Base-by-base conservation (phyloP, 1,284 basidiomycete genomes). In the Neonothopanus nambi region DNA sequence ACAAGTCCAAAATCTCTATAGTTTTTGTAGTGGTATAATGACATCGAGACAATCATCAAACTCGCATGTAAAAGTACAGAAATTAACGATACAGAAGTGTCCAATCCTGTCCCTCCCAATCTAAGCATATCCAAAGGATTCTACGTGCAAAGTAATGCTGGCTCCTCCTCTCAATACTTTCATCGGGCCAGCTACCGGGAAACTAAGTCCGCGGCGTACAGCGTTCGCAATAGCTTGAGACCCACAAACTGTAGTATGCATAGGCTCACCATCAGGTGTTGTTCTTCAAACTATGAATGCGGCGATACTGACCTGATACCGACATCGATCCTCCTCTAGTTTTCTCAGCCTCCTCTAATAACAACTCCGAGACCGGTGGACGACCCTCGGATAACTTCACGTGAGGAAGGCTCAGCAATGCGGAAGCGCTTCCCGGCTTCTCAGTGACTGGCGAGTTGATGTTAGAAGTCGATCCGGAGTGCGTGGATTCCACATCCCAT, bases 111-210 rank as follows among this genome's bases (percentile, higher is more conserved):
- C 30, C 30, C 13, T 33, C 13, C 13, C 30, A 33, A 33, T 35
- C 46, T 26, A 55, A 17, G 55, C 55, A 42, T 57, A 57, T 18
- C 75, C 77, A 62, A 76, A 80, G 30, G 73, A 67, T 59, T 81
- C 80, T 13, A 79, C 72, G 60, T 78, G 73, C 24, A 81, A 60
- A 11, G 67, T 69, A 17, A 80, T 67, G 48, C 66, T 74, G 2
- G 78, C 70, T 0, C 73, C 71, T 26, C 78, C 77, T 12, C 66
- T 65, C 48, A 80, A 59, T 2, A 77, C 59, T 15, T 61, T 66
- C 5, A 43, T 37, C 13, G 68, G 68, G 5, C 70, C 67, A 1
- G 72, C 67, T 2, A 55, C 23, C 9, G 53, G 35, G 36, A 72
- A 68, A 11, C 72, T 63, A 45, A 81, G 58, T 3, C 72, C 73